Evolutionary conservation across 148 eudicot genomes (phyloP).

Genomic region (Amaranthus cruentus): DNA sequence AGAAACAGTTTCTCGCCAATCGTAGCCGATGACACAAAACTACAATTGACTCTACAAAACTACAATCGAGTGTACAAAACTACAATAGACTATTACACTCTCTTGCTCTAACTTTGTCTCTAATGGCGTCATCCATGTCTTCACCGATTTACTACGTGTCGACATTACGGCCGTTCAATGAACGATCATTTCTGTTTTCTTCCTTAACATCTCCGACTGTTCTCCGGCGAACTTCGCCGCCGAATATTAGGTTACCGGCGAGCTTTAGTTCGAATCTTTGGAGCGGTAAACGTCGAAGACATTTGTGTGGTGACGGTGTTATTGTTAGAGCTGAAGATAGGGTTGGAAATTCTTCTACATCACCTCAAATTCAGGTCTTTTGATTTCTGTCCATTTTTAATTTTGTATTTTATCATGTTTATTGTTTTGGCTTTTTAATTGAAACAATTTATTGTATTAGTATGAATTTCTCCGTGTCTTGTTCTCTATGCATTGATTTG

Average conservation of each 20-base stretch:
- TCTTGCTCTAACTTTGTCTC: constrained; percentile 1
- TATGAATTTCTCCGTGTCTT: too few relatives aligned
- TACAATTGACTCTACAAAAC: too few relatives aligned
- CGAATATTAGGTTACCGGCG: not conserved
- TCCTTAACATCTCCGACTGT: not conserved
- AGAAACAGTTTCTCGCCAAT: too few relatives aligned
- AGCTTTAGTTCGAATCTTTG: constrained; percentile 3
- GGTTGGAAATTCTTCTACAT: constrained; percentile 31
- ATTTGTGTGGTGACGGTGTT: constrained; percentile 36
- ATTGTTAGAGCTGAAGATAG: constrained; percentile 62
- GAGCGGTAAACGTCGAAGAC: not conserved
- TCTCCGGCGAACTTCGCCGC: constrained; percentile 17
- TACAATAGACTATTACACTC: not conserved
- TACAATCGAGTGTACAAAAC: too few relatives aligned
- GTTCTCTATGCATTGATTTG: not conserved
- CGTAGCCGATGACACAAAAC: too few relatives aligned
- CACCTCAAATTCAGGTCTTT: constrained; percentile 43
- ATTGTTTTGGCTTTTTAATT: not conserved
- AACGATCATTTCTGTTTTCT: constrained; percentile 16
- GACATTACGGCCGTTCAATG: constrained; percentile 20
- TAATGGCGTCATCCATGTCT: constrained; percentile 30
- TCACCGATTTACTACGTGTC: constrained; percentile 18
- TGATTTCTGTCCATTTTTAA: too few relatives aligned
- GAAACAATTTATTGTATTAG: not conserved
- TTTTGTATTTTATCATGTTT: not conserved